Evolutionary conservation across 2,329 filamentous ascomycete species (phyloP).

Genomic region (Elsinoe fawcettii): DNA sequence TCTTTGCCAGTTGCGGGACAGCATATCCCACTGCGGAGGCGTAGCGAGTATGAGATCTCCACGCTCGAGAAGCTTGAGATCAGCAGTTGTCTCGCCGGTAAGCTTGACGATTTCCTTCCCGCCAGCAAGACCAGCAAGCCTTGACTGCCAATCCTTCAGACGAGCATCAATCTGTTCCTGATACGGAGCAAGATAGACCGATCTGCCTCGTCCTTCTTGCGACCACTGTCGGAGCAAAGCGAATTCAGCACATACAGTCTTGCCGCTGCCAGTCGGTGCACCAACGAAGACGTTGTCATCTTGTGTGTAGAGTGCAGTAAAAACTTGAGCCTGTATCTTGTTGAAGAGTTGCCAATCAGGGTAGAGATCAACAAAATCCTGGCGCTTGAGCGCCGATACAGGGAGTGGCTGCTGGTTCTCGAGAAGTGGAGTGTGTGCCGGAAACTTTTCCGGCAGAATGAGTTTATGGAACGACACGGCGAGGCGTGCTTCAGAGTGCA

Average conservation of each 20-base stretch:
- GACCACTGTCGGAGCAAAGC: constrained; percentile 84
- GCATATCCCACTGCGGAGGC: constrained; percentile 87
- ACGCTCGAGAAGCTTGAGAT: constrained; percentile 78
- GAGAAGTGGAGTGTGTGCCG: constrained; percentile 82
- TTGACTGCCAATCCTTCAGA: constrained; percentile 75
- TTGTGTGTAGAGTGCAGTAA: constrained; percentile 83
- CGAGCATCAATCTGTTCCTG: constrained; percentile 84
- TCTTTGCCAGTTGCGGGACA: constrained; percentile 93
- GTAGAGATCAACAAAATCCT: constrained; percentile 76
- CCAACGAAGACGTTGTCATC: constrained; percentile 93
- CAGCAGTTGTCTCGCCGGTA: constrained; percentile 83
- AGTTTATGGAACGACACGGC: constrained; percentile 93
- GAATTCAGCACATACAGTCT: constrained; percentile 95
- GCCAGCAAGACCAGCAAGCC: constrained; percentile 63
- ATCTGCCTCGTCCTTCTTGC: constrained; percentile 61
- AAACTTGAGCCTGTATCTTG: constrained; percentile 93
- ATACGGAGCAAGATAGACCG: constrained; percentile 90
- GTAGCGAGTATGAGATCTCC: constrained; percentile 89
- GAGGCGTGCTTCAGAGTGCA: constrained; percentile 92
- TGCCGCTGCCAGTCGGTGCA: constrained; percentile 88
- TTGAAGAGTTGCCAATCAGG: constrained; percentile 84
- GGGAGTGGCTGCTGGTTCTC: constrained; percentile 80
- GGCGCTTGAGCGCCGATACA: constrained; percentile 76
- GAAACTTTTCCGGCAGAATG: constrained; percentile 89
- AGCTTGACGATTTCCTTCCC: constrained; percentile 89